Conservation (phyloP, 1,284 basidiomycete genomes). For the Naganishia sp. region DNA sequence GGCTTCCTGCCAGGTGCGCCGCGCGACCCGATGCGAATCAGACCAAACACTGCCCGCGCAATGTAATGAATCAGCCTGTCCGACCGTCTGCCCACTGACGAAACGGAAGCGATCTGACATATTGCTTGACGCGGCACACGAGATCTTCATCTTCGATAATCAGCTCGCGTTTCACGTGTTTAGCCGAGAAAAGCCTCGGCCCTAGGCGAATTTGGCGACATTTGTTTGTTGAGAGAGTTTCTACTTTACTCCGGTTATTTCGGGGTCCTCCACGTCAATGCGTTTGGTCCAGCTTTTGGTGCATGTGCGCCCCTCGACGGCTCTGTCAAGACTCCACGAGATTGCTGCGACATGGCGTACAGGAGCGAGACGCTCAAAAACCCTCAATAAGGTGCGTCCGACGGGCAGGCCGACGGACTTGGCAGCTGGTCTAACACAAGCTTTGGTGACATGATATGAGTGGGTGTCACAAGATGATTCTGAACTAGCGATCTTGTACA, state of each 20-base stretch:
- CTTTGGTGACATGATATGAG: background rate
- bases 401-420: no score
- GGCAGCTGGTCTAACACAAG: background rate
- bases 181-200: slow-evolving; percentile 25
- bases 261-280: no score
- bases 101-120: slow-evolving; percentile 6
- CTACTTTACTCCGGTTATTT: background rate
- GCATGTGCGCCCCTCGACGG: no score
- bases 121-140: slow-evolving; percentile 7
- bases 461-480: background rate
- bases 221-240: slow-evolving; percentile 24
- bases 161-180: slow-evolving; percentile 25
- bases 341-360: no score
- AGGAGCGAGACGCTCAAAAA: no score
- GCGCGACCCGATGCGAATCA: background rate
- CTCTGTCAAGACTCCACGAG: no score
- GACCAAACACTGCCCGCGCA: no score
- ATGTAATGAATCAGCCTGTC: no score
- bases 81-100: background rate
- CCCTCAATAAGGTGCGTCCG: no score
- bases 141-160: slow-evolving; percentile 5
- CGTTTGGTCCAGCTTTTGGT: no score
- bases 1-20: background rate
- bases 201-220: background rate
- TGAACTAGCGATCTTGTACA: no score